Evolutionary conservation across 805 yeast genomes (phyloP).

Genomic region (Nakazawaea peltata): DNA sequence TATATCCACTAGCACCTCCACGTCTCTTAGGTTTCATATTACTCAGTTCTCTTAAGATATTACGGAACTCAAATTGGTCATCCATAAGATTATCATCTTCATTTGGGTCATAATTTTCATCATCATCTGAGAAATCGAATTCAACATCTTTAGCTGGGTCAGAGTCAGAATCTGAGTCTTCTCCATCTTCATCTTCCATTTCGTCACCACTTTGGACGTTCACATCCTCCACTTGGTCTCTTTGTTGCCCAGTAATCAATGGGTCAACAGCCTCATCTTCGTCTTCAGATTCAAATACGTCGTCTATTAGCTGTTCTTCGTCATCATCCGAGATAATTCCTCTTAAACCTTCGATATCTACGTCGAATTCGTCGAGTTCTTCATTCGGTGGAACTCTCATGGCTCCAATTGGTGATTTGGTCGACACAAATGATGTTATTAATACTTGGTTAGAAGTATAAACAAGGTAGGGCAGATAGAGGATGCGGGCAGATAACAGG

Average conservation of each 20-base stretch:
- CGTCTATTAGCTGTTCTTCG: conserved; percentile 11
- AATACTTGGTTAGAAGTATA: too few relatives aligned
- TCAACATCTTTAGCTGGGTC: conserved; percentile 8
- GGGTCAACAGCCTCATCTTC: conserved; percentile 9
- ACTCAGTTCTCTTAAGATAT: conserved; percentile 61
- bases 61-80: conserved; percentile 43
- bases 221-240: background rate
- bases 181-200: conserved; percentile 14
- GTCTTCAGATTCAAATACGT: background rate
- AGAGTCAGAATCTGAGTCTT: conserved; percentile 9
- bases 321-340: conserved; percentile 18
- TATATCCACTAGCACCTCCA: conserved; percentile 25
- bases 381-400: conserved; percentile 11
- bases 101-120: conserved; percentile 15
- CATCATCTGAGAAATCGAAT: conserved; percentile 11
- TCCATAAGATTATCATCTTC: conserved; percentile 25
- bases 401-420: too few relatives aligned
- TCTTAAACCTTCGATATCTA: conserved; percentile 18
- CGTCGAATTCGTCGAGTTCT: conserved; percentile 16
- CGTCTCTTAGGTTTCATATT: conserved; percentile 44
- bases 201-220: conserved; percentile 1
- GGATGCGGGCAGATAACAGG: too few relatives aligned
- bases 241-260: too few relatives aligned
- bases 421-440: too few relatives aligned
- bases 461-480: too few relatives aligned